Conservation (phyloP, 2,329 filamentous ascomycete species). For the Exutisphaerella laricina region DNA sequence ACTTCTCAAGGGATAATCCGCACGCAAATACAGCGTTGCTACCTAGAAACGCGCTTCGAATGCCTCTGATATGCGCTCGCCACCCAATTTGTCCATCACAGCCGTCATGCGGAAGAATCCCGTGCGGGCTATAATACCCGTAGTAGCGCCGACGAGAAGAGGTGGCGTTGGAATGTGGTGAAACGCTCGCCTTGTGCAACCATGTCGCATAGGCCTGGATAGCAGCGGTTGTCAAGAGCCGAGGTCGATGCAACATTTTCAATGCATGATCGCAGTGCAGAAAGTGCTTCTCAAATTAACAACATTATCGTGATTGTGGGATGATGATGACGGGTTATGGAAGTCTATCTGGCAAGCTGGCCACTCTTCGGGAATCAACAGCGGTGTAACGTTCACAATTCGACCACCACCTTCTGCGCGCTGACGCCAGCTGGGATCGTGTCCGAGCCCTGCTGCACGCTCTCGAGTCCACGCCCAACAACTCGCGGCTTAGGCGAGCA, state of each 20-base stretch:
- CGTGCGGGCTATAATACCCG: conserved; percentile 2
- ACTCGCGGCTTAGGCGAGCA: conserved; percentile 4
- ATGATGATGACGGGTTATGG: not conserved
- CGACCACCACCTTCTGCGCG: conserved; percentile 12
- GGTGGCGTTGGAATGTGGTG: conserved; percentile 6
- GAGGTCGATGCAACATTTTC: not conserved
- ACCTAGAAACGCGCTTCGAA: conserved; percentile 4
- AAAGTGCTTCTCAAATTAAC: not conserved
- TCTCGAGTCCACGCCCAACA: conserved; percentile 5
- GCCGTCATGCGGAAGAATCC: conserved; percentile 9
- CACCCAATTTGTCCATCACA: conserved; percentile 8
- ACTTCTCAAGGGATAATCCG: not conserved
- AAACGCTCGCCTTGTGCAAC: conserved; percentile 7
- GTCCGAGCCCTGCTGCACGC: conserved; percentile 3
- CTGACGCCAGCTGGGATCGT: conserved; percentile 5
- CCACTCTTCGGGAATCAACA: not conserved
- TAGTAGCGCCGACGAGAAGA: conserved; percentile 2
- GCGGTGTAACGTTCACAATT: conserved; percentile 2
- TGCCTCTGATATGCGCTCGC: conserved; percentile 5
- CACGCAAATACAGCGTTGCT: not conserved
- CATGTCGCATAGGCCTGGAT: not conserved
- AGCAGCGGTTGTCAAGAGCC: conserved; percentile 1
- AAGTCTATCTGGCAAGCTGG: not conserved
- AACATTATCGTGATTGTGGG: not conserved
- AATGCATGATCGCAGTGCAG: conserved; percentile 2